phyloP scores from a whole-genome alignment of 177 flowering plant genomes.

The Vitis hybrid region DNA sequence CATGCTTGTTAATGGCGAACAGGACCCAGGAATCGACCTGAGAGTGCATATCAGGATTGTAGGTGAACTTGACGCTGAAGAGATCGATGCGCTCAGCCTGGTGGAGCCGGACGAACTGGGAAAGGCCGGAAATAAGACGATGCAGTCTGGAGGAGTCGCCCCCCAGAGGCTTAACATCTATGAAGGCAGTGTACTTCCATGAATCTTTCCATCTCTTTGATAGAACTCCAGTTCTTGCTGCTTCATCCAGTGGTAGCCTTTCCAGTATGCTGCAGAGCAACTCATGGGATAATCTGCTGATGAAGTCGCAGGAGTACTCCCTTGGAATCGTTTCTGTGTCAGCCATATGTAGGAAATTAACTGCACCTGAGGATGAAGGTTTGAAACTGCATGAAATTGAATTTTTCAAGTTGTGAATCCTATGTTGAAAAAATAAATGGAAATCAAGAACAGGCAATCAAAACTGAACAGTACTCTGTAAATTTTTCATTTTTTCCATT shows the following conservation, averaged over 20 bases:
- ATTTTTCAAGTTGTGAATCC: no score
- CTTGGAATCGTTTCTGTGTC: not conserved
- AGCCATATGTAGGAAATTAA: not conserved
- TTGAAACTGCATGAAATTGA: no score
- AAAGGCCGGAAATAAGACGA: not conserved
- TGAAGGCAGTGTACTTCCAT: not conserved
- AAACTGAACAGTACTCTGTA: no score
- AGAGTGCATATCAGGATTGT: not conserved
- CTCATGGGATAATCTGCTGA: not conserved
- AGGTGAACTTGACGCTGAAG: not conserved
- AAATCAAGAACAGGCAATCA: no score
- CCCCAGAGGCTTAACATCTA: not conserved
- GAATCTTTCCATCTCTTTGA: conserved; percentile 6
- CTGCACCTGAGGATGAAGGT: no score
- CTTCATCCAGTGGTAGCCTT: conserved; percentile 1
- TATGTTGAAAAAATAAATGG: no score
- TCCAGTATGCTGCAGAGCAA: not conserved
- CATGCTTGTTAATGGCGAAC: not conserved
- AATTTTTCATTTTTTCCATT: no score
- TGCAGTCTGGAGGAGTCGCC: not conserved
- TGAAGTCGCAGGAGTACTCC: not conserved
- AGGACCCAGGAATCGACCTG: not conserved
- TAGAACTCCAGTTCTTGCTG: not conserved
- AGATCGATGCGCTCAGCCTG: not conserved
- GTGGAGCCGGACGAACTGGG: not conserved